Conservation (phyloP, 345 rosid species). For the Bruguiera gymnorhiza region DNA sequence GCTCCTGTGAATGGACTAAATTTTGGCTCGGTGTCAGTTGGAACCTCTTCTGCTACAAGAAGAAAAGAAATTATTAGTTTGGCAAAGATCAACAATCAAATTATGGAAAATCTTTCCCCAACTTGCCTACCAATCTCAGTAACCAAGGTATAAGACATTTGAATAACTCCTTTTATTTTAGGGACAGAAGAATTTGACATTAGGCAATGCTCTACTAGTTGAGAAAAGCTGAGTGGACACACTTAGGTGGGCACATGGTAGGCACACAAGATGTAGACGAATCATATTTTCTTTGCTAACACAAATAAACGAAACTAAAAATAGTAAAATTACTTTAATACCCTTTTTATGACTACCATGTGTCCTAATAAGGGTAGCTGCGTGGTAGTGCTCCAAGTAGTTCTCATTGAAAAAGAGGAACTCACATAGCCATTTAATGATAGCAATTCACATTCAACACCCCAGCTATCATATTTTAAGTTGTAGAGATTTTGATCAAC, state of each 20-base stretch:
- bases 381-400: not conserved
- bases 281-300: no score
- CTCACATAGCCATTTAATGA: no score
- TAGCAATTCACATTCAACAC: no score
- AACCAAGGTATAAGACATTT: not conserved
- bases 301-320: no score
- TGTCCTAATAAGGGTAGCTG: no score
- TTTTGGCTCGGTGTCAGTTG: slow-evolving; percentile 57
- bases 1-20: slow-evolving; percentile 80
- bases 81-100: not conserved
- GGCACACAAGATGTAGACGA: no score
- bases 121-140: not conserved
- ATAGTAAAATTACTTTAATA: no score
- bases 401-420: not conserved
- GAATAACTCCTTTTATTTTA: not conserved
- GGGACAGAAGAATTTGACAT: not conserved
- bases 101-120: not conserved
- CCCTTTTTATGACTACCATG: no score
- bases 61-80: slow-evolving; percentile 8
- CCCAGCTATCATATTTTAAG: not conserved
- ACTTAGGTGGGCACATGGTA: no score
- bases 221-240: no score
- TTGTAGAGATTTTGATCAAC: not conserved
- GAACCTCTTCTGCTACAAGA: slow-evolving; percentile 59
- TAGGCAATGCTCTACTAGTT: not conserved